These are phyloP conservation scores for Botryotinia calthae DNA, from an alignment of 2,329 filamentous ascomycete species.

Conservation along the genomic window DNA sequence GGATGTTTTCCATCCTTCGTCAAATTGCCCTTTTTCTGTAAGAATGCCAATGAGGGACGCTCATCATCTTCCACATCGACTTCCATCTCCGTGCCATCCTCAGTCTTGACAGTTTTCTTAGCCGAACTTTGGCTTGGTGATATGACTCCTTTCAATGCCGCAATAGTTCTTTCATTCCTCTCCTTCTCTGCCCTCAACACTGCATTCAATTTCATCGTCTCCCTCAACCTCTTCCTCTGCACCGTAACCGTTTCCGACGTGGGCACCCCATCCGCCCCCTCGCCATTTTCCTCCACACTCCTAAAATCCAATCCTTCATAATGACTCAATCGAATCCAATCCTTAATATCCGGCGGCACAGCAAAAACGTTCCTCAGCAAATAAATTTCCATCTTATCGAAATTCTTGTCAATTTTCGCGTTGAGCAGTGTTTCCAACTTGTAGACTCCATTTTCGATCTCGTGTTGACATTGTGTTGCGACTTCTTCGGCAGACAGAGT, in stretches of 20 bases:
- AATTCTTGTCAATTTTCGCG: constrained; percentile 78
- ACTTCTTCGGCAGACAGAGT: constrained; percentile 41
- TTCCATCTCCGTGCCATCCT: constrained; percentile 7
- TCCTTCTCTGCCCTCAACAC: constrained; percentile 67
- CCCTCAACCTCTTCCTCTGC: constrained; percentile 72
- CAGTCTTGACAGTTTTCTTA: constrained; percentile 27
- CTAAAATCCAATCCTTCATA: constrained; percentile 57
- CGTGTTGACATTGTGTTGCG: constrained; percentile 54
- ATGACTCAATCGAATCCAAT: constrained; percentile 79
- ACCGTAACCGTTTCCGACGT: constrained; percentile 61
- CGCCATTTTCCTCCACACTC: constrained; percentile 37
- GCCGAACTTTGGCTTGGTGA: constrained; percentile 33
- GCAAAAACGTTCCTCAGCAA: constrained; percentile 81
- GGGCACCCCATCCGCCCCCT: constrained; percentile 46
- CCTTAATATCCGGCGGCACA: constrained; percentile 67
- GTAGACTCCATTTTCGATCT: constrained; percentile 87
- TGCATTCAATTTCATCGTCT: constrained; percentile 72
- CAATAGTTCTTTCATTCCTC: constrained; percentile 69
- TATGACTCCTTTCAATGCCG: constrained; percentile 59
- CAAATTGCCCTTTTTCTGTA: constrained; percentile 53
- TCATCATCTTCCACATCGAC: constrained; percentile 3
- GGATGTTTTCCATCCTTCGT: constrained; percentile 53
- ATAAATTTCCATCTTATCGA: constrained; percentile 87
- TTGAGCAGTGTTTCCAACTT: constrained; percentile 80
- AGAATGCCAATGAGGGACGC: constrained; percentile 49